Evolutionary conservation across 495 filamentous ascomycete species (phyloP).

Genomic region (Penicillium salamii): DNA sequence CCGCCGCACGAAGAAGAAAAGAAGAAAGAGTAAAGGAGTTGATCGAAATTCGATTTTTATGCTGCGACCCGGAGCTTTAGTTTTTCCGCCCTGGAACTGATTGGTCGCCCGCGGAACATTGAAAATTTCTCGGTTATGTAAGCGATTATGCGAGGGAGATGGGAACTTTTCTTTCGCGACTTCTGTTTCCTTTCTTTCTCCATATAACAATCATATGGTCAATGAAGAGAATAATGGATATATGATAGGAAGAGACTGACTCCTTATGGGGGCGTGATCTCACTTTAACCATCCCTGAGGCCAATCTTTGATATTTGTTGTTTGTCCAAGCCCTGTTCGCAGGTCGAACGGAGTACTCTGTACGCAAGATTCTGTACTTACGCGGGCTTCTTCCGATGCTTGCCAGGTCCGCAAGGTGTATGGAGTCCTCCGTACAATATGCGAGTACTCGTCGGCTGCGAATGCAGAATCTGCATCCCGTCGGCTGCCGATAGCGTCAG

Average conservation of each 20-base stretch:
- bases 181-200: constrained; percentile 19
- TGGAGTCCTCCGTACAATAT: no score
- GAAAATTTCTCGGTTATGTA: no score
- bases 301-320: constrained; percentile 20
- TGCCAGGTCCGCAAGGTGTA: no score
- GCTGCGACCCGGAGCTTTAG: background rate
- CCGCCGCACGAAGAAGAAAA: constrained; percentile 62
- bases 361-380: background rate
- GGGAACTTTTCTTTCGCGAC: constrained; percentile 5
- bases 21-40: constrained; percentile 27
- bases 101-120: constrained; percentile 5
- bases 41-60: constrained; percentile 26
- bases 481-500: no score
- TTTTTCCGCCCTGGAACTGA: constrained; percentile 9
- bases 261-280: constrained; percentile 52
- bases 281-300: constrained; percentile 46
- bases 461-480: no score
- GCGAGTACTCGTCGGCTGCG: no score
- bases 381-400: no score
- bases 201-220: constrained; percentile 36
- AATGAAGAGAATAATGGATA: constrained; percentile 53
- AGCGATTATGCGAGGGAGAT: constrained; percentile 8
- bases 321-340: constrained; percentile 5
- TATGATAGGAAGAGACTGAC: constrained; percentile 67
- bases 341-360: background rate